Percentiles rank a stretch among this genome's conserved stretches.
Evolutionary conservation across 2,329 filamentous ascomycete genomes (phyloP).

Genomic region (Simplicillium sp.): DNA sequence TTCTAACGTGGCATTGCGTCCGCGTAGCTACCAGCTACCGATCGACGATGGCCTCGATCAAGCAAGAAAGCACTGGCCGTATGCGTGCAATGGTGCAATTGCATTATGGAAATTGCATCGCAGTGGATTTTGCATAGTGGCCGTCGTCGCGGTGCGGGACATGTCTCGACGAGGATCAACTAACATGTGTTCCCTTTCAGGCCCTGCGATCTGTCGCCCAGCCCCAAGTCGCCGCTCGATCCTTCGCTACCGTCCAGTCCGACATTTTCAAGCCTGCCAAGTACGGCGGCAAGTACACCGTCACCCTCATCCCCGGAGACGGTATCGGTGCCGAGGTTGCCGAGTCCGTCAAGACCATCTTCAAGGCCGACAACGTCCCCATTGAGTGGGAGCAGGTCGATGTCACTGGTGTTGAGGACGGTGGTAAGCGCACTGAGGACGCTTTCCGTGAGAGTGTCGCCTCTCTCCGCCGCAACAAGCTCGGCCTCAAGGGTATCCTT

Average conservation of each 20-base stretch:
- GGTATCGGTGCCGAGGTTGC: constrained; percentile 97
- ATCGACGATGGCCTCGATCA: no score
- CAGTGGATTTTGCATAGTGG: no score
- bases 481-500: constrained; percentile 96
- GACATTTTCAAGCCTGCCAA: constrained; percentile 99
- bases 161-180: no score
- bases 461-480: constrained; percentile 96
- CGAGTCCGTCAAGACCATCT: constrained; percentile 97
- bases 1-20: constrained; percentile 1
- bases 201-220: constrained; percentile 42
- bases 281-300: constrained; percentile 98
- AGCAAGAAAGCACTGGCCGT: no score
- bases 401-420: constrained; percentile 80
- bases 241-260: constrained; percentile 74
- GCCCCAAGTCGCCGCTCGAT: constrained; percentile 36
- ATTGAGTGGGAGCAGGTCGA: constrained; percentile 99
- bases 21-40: no score
- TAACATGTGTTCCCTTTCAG: constrained; percentile 19
- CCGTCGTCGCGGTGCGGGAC: no score
- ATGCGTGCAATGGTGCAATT: no score
- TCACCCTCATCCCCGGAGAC: constrained; percentile 96
- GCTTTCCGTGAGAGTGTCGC: constrained; percentile 93
- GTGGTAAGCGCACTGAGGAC: constrained; percentile 81
- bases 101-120: no score
- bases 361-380: constrained; percentile 98